Evolutionary conservation across 139 green algal species (phyloP).

Genomic region (Tetradesmus obliquus): DNA sequence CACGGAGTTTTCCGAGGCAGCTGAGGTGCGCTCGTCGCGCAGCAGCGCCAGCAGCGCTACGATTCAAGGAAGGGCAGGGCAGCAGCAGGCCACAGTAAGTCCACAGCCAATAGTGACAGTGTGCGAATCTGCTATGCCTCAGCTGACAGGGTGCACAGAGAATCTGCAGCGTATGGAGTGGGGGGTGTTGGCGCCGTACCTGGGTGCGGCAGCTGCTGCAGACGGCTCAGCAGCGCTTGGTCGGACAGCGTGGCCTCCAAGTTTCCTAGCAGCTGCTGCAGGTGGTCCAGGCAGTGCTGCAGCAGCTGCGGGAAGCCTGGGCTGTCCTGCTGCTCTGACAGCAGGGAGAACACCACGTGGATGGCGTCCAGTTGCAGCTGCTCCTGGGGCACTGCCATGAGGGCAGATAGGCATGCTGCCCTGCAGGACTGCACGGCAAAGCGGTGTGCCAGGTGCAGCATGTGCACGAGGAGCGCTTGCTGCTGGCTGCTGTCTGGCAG

Average conservation of each 20-base stretch:
- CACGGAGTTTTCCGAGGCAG: slow-evolving; percentile 36
- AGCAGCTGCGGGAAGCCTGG: not conserved
- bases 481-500: not conserved
- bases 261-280: slow-evolving; percentile 36
- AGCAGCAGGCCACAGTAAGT: not conserved
- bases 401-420: not conserved
- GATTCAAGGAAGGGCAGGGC: not conserved
- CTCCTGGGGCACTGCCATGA: slow-evolving; percentile 19
- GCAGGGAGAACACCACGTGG: slow-evolving; percentile 16
- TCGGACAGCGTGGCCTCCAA: not conserved
- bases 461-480: slow-evolving; percentile 35
- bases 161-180: too few species aligned
- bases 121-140: too few species aligned
- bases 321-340: not conserved
- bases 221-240: not conserved
- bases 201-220: slow-evolving; percentile 1
- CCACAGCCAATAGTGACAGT: too few species aligned
- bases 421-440: not conserved
- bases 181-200: not conserved
- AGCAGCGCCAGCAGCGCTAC: slow-evolving; percentile 3
- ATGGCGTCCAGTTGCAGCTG: slow-evolving; percentile 5
- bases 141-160: too few species aligned
- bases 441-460: slow-evolving; percentile 35
- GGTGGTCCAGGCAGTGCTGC: slow-evolving; percentile 10
- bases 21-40: slow-evolving; percentile 19